Base-by-base conservation (phyloP, 2,329 filamentous ascomycete species). In the Achaetomium macrosporum region DNA sequence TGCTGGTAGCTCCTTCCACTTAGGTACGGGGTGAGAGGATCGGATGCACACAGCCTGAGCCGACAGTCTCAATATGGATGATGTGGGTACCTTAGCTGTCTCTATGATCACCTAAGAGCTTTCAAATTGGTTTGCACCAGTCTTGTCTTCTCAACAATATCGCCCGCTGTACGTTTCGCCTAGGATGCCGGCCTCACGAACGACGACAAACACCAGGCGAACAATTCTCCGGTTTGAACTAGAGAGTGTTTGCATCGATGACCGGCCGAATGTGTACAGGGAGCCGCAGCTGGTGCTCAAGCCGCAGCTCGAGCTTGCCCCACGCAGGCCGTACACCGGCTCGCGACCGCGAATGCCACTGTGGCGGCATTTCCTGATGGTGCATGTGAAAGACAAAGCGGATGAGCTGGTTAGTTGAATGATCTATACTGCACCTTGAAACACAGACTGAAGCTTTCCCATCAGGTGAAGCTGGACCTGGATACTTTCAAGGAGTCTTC, bases 361-460 rank as follows among this genome's bases (percentile, higher is more conserved):
- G 15, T 56, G 51, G 53, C 59, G 56, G 12, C 53, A 59, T 45
- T 51, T 57, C 17, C 30, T 63, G 42, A 60, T 63, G 60, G 52
- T 63, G 2, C 60, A 63, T 48, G 57, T 63, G 15, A 61, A 59
- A 30, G 61, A 63, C 51, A 61, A 58, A 30, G 61, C 60, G 9
- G 56, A 61, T 40, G 61, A 63, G 29, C 51, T 63, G 36, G 60
- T 62, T 31, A 44, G 47, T 47, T 3, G 6, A 16, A 8, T 1
- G 6, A 7, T 5, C 25, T 7, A 11, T 30, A 11, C 2, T n/a
- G 6, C 12, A 17, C 1, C 5, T 13, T n/a, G 15, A 13, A 5
- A 11, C 8, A 12, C 5, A 15, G 5, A 16, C 33, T 52, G 43
- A 53, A 40, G 13, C 11, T 35, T 9, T 5, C 13, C 1, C 2